Evolutionary conservation across 306 rosid species (phyloP), one percentile per base, ranked within the genome.

Genomic region (Sindora glabra): DNA sequence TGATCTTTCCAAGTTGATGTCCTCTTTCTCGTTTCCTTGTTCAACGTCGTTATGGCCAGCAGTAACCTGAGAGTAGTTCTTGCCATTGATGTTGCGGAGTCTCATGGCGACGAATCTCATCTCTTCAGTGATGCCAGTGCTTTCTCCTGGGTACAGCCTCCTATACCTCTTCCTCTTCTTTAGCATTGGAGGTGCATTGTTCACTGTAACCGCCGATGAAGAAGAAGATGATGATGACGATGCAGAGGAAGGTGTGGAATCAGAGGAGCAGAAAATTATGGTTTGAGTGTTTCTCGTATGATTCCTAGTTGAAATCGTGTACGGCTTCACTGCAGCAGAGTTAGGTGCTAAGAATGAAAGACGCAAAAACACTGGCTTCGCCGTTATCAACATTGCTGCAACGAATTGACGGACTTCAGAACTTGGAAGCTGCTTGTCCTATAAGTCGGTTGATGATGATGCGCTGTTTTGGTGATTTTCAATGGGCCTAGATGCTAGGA

Each of bases 71-170:
- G 79, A 15, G 6, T 55, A 11, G 27, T 85, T 81, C 67, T 81
- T 61, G 52, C 65, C 70, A 16, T 67, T 73, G 9, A 42, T 21
- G 56, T 79, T 79, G 11, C 77, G 96, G 59, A 92, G 96, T 59
- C 77, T 79, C 98, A 92, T 92, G 42, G 95, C 96, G 4, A 92
- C 85, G 77, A 92, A 88, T 70, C 96, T 76, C 94, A 92, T 76
- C 76, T 89, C 99, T 78, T 92, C 90, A 4, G 95, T 82, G 67
- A 92, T 89, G 59, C 96, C 96, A 33, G 71, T 61, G 65, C 69
- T 70, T 72, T 92, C 96, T 2, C 98, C 96, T 1, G 98, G 98
- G 60, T 83, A 81, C 30, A 63, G 77, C 68, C 59, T 88, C 59
- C 90, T 69, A 72, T 81, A 78, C 59, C 87, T 57, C 44, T 37